Percentiles rank a stretch among this genome's conserved stretches.
These are phyloP conservation scores for Cicer bijugum DNA, from an alignment of 306 rosid genomes.

Conservation along the genomic window DNA sequence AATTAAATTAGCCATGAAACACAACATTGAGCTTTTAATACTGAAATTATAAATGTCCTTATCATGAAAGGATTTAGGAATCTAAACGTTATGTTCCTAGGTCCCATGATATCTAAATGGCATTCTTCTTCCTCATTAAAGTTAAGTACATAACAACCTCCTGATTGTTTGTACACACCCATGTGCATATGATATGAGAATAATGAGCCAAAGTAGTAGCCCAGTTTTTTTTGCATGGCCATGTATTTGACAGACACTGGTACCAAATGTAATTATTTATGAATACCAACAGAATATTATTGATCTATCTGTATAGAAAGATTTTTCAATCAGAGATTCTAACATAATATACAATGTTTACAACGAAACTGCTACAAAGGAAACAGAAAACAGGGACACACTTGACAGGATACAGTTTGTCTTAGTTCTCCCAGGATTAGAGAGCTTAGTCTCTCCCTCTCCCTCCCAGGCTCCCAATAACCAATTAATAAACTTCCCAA, in stretches of 20 bases:
- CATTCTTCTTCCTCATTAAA: background rate
- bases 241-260: background rate
- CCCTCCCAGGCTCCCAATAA: background rate
- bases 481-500: background rate
- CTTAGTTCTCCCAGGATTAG: background rate
- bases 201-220: background rate
- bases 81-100: background rate
- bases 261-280: background rate
- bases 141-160: background rate
- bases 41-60: background rate
- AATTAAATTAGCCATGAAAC: background rate
- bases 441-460: background rate
- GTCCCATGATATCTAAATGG: constrained; percentile 1
- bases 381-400: background rate
- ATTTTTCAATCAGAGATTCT: background rate
- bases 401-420: background rate
- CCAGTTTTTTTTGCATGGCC: background rate
- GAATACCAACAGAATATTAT: background rate
- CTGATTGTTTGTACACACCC: background rate
- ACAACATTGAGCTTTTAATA: background rate
- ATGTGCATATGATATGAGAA: background rate
- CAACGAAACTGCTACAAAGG: background rate
- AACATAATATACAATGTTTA: background rate
- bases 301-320: background rate
- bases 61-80: background rate